Conservation (phyloP, 148 eudicot genomes). For the Cornus suecica region DNA sequence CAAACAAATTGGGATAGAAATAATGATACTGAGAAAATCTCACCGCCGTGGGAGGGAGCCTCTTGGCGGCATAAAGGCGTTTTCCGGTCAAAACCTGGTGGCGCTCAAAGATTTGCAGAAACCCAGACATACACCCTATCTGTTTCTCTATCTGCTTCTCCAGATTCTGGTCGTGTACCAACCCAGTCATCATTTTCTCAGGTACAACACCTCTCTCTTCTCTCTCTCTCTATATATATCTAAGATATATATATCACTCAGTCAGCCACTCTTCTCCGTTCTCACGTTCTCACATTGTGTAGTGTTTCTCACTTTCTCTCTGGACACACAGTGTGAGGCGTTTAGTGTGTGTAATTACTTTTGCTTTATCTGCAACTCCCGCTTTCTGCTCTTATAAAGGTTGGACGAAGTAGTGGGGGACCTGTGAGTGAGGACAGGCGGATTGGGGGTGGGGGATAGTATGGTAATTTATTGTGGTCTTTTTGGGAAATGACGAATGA, state of each 20-base stretch:
- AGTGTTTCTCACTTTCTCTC: conserved; percentile 21
- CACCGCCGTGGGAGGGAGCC: conserved; percentile 57
- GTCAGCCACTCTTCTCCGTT: conserved; percentile 4
- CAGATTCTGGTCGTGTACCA: conserved; percentile 47
- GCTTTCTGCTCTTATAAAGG: conserved; percentile 69
- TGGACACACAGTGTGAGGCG: too few relatives aligned
- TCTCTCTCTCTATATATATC: neutral
- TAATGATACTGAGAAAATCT: neutral
- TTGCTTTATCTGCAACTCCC: conserved; percentile 56
- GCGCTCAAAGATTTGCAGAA: conserved; percentile 77
- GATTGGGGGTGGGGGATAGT: neutral
- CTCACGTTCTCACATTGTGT: conserved; percentile 12
- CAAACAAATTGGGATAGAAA: too few relatives aligned
- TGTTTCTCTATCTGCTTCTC: conserved; percentile 75
- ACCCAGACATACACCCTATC: conserved; percentile 92
- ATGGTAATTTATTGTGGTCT: neutral
- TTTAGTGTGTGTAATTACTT: too few relatives aligned
- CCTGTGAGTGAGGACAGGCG: neutral
- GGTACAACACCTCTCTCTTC: conserved; percentile 1
- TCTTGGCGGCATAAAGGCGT: conserved; percentile 49
- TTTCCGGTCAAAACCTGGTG: conserved; percentile 54
- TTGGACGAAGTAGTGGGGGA: conserved; percentile 6
- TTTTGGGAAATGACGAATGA: neutral
- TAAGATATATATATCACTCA: neutral
- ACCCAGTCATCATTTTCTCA: conserved; percentile 49